Evolutionary conservation across 768 basidiomycete species (phyloP), one percentile per base, ranked within the genome.

Genomic region (Auricularia sp.): DNA sequence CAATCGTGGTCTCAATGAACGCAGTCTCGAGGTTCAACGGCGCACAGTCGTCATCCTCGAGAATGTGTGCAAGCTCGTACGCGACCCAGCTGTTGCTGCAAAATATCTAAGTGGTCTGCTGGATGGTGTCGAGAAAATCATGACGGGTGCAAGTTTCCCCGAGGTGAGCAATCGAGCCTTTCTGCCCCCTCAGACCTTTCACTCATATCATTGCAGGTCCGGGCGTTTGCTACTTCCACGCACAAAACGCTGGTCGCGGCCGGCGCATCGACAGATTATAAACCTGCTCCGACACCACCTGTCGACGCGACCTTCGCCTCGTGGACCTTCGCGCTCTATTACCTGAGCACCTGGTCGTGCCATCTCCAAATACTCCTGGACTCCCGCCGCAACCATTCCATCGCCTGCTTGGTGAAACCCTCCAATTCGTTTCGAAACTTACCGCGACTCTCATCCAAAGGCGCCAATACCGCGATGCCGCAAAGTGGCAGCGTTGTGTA

Each of bases 41-140:
- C 87, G 96, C 65, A 89, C 92, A 0, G 94, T 97, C 65, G 88
- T 98, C 61, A 93, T 98, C 71, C 85, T 94, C 66, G 94, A 96
- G 72, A 98, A 98, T 77, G 81, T 98, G 64, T 95, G 97, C 76
- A 98, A 98, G 77, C 90, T 98, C 67, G 96, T 98, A 51, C 89
- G 96, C 68, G 86, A 95, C 71, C 89, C 92, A 2, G 86, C 82
- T 66, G 85, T 98, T 45, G 96, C 96, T 62, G 95, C 94, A 3
- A 82, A 83, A 39, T 94, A 98, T 75, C 84, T 95, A 39, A 89
- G 88, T 68, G 81, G 88, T 47, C 85, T 98, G 51, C 88, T 96
- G 3, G 89, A 92, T 39, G 94, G 95, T 65, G 93, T 96, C 18
- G 85, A 91, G 72, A 91, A 89, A 75, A 93, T 98, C 69, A 90